Evolutionary conservation across 441 rosid genomes (phyloP), one percentile per base, ranked within the genome.

Genomic region (Gossypium gossypioides): DNA sequence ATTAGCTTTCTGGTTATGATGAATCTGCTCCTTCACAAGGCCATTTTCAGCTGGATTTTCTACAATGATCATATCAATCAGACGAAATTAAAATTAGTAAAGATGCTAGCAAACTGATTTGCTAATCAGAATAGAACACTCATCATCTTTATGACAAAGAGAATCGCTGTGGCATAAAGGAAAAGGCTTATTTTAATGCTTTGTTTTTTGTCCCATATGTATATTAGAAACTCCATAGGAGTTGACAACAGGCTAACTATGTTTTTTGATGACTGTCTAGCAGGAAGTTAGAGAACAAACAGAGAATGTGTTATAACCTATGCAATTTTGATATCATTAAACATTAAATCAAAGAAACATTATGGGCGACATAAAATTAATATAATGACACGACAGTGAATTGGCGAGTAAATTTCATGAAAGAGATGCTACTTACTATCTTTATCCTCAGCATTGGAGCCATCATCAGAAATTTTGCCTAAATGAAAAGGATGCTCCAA

Each of bases 21-120:
- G 82, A 71, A 57, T 77, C 68, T 46, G 81, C 70, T 88, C 93
- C 82, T 84, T 87, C 62, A 69, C 58, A 40, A 59, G 37, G 32
- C 89, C 90, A 72, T 79, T 74, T 75, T 85, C 89, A 50, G 51
- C 77, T 56, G 72, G 37, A 73, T 74, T 81, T 82, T 73, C 99
- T 88, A 85, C 78, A 75, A 18, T 70, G 71, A 27, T 42, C 59
- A 54, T 32, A 16, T 70, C 40, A 58, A 27, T 70, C 66, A 62
- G 54, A 58, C 52, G 9, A 73, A 68, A 42, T 27, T 8, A 62
- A 66, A 67, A 69, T 32, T 25, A 69, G 60, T 12, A 40, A 27
- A 54, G 10, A 50, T 25, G 52, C 18, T n/a, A 55, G 52, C 50
- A 37, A 27, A 59, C 44, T 32, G 66, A 27, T 55, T 67, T 22